Evolutionary conservation across 1,139 yeast species (phyloP).

Genomic region (Yamadazyma conglobata): DNA sequence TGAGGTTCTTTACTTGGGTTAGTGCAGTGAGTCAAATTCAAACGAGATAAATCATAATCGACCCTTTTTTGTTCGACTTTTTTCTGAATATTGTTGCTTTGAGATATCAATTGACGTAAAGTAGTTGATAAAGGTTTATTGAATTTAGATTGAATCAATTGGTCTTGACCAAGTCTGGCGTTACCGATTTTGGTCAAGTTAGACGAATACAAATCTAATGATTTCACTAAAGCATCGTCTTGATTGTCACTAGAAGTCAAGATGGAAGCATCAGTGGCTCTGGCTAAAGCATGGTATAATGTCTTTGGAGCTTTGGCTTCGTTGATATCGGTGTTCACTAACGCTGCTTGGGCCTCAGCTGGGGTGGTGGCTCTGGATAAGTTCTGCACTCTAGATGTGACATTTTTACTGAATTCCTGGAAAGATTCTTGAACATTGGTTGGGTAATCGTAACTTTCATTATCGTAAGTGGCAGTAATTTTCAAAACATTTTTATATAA

Average conservation of each 20-base stretch:
- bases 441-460: constrained; percentile 86
- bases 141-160: constrained; percentile 64
- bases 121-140: constrained; percentile 66
- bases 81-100: constrained; percentile 68
- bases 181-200: constrained; percentile 67
- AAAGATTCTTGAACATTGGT: constrained; percentile 70
- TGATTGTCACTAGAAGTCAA: constrained; percentile 43
- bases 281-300: constrained; percentile 75
- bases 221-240: constrained; percentile 43
- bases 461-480: constrained; percentile 68
- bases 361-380: constrained; percentile 75
- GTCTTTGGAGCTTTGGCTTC: constrained; percentile 73
- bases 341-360: constrained; percentile 78
- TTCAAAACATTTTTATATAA: constrained; percentile 71
- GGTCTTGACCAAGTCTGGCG: constrained; percentile 82
- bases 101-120: constrained; percentile 59
- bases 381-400: constrained; percentile 63
- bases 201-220: constrained; percentile 42
- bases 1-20: constrained; percentile 74
- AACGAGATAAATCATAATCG: constrained; percentile 76
- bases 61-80: constrained; percentile 77
- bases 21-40: constrained; percentile 59
- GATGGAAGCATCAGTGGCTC: constrained; percentile 63
- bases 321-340: constrained; percentile 53
- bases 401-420: constrained; percentile 66